Percentiles rank a stretch among this genome's conserved stretches.
Conservation (phyloP, 352 stramenopile genomes). For the Globisporangium radiosum region DNA sequence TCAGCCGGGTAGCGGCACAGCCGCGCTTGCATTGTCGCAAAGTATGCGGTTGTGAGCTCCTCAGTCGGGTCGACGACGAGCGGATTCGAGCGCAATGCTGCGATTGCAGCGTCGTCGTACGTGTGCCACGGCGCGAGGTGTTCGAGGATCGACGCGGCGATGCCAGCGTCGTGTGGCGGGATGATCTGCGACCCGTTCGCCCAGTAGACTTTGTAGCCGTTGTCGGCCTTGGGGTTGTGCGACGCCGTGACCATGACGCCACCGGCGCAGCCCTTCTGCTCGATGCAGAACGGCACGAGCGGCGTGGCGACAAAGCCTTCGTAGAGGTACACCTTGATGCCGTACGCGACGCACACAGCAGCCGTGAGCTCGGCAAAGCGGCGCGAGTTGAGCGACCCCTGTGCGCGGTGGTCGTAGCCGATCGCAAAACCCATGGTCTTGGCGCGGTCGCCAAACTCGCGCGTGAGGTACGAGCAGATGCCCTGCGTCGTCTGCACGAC, state of each 20-base stretch:
- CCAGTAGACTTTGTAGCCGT: conserved; percentile 98
- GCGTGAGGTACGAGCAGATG: conserved; percentile 81
- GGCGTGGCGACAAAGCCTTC: conserved; percentile 93
- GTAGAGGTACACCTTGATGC: conserved; percentile 90
- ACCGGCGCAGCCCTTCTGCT: conserved; percentile 70
- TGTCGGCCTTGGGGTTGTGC: conserved; percentile 98
- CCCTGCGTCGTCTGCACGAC: conserved; percentile 91
- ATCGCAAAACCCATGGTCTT: conserved; percentile 81
- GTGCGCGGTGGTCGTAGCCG: conserved; percentile 87
- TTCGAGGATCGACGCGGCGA: conserved; percentile 84
- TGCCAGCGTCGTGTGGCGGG: conserved; percentile 91
- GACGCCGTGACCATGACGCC: conserved; percentile 95
- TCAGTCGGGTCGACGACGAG: conserved; percentile 65
- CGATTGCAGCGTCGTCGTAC: conserved; percentile 47
- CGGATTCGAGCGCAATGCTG: conserved; percentile 25
- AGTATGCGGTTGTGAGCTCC: conserved; percentile 72
- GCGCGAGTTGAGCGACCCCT: conserved; percentile 77
- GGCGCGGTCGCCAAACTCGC: conserved; percentile 61
- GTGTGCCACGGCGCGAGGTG: conserved; percentile 87
- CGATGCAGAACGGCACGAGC: conserved; percentile 87
- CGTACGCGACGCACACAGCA: conserved; percentile 67
- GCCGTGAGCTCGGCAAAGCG: conserved; percentile 85
- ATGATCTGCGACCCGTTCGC: conserved; percentile 96
- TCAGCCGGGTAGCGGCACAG: conserved; percentile 65
- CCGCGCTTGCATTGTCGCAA: conserved; percentile 32